These are phyloP conservation scores for Hymenoscyphus salicellus DNA, from an alignment of 2,329 filamentous ascomycete genomes.

Conservation along the genomic window DNA sequence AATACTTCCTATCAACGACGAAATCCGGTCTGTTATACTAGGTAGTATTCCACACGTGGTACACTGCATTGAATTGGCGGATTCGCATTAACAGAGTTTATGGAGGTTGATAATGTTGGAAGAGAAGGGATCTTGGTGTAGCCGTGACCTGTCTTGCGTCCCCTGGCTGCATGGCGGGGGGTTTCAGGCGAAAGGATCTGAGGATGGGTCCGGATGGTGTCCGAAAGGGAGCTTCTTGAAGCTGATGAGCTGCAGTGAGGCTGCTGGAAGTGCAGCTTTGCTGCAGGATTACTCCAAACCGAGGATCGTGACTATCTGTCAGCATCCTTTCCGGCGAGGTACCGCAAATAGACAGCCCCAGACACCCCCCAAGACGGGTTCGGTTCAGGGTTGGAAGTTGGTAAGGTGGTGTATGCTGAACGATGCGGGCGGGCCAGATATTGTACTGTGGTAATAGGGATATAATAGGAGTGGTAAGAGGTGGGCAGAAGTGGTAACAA, in stretches of 20 bases:
- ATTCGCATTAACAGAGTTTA: conserved; percentile 7
- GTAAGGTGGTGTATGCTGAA: conserved; percentile 7
- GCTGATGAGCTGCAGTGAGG: conserved; percentile 1
- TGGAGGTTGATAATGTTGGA: conserved; percentile 6
- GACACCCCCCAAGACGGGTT: not conserved
- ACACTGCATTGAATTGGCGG: conserved; percentile 10
- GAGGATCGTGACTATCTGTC: not conserved
- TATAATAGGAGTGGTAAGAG: not conserved
- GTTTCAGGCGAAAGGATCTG: conserved; percentile 11
- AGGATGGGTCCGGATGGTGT: not conserved
- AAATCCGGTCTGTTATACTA: conserved; percentile 9
- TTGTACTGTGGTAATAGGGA: not conserved
- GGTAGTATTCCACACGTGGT: conserved; percentile 9
- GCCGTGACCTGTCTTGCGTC: conserved; percentile 1
- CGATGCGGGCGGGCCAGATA: not conserved
- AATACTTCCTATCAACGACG: conserved; percentile 4
- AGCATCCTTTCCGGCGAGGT: conserved; percentile 6
- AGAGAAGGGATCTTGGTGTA: conserved; percentile 4
- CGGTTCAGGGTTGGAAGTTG: conserved; percentile 7
- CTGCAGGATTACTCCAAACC: conserved; percentile 1
- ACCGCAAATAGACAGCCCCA: conserved; percentile 12
- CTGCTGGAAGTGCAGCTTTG: conserved; percentile 2
- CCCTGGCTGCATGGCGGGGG: conserved; percentile 11
- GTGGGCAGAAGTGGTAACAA: not conserved
- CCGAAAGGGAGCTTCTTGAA: conserved; percentile 1